Evolutionary conservation across 768 basidiomycete genomes (phyloP).

Genomic region (Cubamyces lactineus): DNA sequence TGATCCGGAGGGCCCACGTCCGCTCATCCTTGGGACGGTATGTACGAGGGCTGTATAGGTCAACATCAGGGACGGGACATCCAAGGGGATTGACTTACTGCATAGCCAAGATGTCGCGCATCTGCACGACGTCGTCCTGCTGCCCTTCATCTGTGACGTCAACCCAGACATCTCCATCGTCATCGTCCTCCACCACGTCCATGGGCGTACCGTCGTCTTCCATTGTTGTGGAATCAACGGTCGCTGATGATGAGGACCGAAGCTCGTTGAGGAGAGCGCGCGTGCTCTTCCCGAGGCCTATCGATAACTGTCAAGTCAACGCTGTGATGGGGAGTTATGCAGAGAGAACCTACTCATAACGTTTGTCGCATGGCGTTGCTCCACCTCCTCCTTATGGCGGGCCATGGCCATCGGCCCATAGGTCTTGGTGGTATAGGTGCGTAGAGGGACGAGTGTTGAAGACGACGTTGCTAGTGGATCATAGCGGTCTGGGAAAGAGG

Average conservation of each 20-base stretch:
- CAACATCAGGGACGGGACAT: too few species aligned
- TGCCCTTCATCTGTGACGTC: background rate
- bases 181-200: background rate
- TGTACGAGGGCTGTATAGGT: background rate
- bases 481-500: background rate
- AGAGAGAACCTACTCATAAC: background rate
- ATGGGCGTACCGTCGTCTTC: background rate
- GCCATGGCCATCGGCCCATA: background rate
- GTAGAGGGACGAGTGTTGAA: background rate
- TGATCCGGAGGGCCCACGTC: conserved; percentile 14
- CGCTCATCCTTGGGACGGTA: conserved; percentile 6
- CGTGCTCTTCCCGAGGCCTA: background rate
- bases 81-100: background rate
- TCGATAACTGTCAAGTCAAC: background rate
- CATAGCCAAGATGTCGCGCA: background rate
- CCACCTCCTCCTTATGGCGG: background rate
- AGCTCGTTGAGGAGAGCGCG: background rate
- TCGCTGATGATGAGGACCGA: background rate
- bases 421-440: background rate
- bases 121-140: background rate
- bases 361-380: background rate
- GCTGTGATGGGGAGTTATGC: too few species aligned
- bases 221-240: too few species aligned
- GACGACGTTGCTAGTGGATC: background rate
- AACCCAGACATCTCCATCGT: conserved; percentile 6